These are phyloP conservation scores for Bauhinia variegata DNA, from an alignment of 306 rosid species.

Conservation along the genomic window DNA sequence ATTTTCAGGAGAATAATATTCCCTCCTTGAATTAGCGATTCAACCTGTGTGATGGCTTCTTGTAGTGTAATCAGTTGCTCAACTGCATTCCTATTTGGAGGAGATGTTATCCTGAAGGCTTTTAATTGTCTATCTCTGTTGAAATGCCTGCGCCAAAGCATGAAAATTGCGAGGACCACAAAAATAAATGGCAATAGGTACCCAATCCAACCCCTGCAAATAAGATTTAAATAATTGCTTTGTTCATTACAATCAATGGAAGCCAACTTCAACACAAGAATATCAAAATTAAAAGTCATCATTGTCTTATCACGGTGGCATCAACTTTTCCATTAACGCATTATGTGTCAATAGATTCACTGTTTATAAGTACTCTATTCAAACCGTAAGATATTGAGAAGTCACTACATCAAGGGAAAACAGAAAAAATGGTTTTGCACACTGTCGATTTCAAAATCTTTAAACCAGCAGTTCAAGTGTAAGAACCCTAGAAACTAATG, in stretches of 20 bases:
- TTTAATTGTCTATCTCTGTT: slow-evolving; percentile 60
- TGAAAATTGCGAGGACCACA: slow-evolving; percentile 56
- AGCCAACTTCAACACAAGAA: slow-evolving; percentile 31
- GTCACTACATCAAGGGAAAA: no score
- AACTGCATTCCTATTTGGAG: slow-evolving; percentile 77
- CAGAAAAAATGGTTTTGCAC: no score
- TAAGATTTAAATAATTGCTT: slow-evolving; percentile 31
- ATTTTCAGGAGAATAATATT: slow-evolving; percentile 82
- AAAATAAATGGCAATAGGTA: slow-evolving; percentile 66
- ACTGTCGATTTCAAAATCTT: no score
- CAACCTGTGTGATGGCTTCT: slow-evolving; percentile 79
- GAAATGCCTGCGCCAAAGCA: slow-evolving; percentile 75
- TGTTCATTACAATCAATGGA: slow-evolving; percentile 25
- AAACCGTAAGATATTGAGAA: no score
- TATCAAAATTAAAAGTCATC: slow-evolving; percentile 31
- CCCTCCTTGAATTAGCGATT: slow-evolving; percentile 74
- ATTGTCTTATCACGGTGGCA: slow-evolving; percentile 31
- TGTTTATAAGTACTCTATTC: no score
- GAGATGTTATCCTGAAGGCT: slow-evolving; percentile 66
- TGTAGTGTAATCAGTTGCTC: slow-evolving; percentile 87
- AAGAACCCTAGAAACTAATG: no score
- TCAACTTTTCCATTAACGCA: slow-evolving; percentile 19
- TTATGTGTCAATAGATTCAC: slow-evolving; percentile 15
- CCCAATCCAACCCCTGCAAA: slow-evolving; percentile 88
- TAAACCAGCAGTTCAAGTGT: no score